A percentile compares a stretch with the other conserved stretches of the same genome.
phyloP scores from a whole-genome alignment of 352 stramenopile species.

The Paralagenidium karlingii region DNA sequence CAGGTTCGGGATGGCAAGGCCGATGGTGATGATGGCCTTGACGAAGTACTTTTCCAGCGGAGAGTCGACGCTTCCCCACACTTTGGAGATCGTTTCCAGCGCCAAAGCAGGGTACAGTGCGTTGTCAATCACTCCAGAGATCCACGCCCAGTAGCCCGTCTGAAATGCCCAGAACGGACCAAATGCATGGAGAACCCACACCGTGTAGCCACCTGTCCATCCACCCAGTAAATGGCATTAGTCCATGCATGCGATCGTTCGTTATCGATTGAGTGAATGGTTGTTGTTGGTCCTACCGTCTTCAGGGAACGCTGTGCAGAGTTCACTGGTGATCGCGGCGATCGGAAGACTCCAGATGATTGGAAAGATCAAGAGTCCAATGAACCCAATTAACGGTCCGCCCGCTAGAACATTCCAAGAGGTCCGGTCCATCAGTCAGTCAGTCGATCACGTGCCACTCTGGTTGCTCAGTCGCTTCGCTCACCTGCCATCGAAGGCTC shows the following conservation, averaged over 20 bases:
- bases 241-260: neutral
- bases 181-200: conserved; percentile 88
- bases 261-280: neutral
- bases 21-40: conserved; percentile 24
- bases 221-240: neutral
- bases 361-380: conserved; percentile 80
- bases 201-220: conserved; percentile 52
- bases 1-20: conserved; percentile 24
- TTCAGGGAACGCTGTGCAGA: conserved; percentile 84
- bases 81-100: conserved; percentile 23
- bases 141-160: conserved; percentile 73
- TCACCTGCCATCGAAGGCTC: conserved; percentile 2
- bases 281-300: conserved; percentile 14
- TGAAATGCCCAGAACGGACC: conserved; percentile 79
- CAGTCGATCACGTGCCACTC: neutral
- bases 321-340: conserved; percentile 86
- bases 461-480: neutral
- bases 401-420: conserved; percentile 5
- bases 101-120: conserved; percentile 84
- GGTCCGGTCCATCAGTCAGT: too few species aligned
- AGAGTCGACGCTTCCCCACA: conserved; percentile 16
- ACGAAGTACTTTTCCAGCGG: conserved; percentile 20
- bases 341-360: conserved; percentile 86
- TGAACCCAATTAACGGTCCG: conserved; percentile 59
- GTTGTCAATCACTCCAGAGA: conserved; percentile 87